Base-by-base conservation (phyloP, 192 early-diverging fungal genomes). In the Coemansia sp. region DNA sequence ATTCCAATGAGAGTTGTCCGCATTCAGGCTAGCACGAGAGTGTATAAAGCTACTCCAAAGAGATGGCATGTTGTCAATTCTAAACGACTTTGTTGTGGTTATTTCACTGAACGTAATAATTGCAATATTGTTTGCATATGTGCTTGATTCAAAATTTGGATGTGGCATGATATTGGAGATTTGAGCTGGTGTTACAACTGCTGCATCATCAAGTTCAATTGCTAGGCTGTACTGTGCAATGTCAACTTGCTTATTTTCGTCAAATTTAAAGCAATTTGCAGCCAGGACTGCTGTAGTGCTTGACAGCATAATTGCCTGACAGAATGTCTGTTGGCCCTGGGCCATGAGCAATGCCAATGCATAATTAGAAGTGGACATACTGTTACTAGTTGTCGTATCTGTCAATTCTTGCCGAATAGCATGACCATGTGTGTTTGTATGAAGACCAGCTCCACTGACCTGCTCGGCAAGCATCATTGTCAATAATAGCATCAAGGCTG, bases 41-140 rank as follows among this genome's bases (percentile, higher is more conserved):
- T 63, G 56, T 14, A 58, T 50, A 17, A 41, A 29, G 4, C 24
- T 51, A 2, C 55, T 19, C 61, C 56, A 63, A 23, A 38, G 39
- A n/a, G 48, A 52, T 4, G 68, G 45, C 2, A 56, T 25, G 12
- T 59, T 61, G 10, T 38, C 29, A 53, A 70, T 63, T 8, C 27
- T 11, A n/a, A 32, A 11, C 1, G 15, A 32, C 32, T 32, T 32
- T 32, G 32, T 32, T 32, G 32, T 32, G 14, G 45, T 1, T 39
- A 37, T 39, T 11, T 57, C 21, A 17, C n/a, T 27, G 38, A 38
- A 57, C 19, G 17, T 56, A 57, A 23, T 27, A 35, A 38, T 43
- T 19, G 47, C 55, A 58, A 45, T 57, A 54, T 75, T 75, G 39
- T 75, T 75, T 38, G 62, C 66, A 69, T 62, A 75, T 22, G 57